These are phyloP conservation scores for Letharia columbiana DNA, from an alignment of 495 filamentous ascomycete genomes.

Conservation along the genomic window DNA sequence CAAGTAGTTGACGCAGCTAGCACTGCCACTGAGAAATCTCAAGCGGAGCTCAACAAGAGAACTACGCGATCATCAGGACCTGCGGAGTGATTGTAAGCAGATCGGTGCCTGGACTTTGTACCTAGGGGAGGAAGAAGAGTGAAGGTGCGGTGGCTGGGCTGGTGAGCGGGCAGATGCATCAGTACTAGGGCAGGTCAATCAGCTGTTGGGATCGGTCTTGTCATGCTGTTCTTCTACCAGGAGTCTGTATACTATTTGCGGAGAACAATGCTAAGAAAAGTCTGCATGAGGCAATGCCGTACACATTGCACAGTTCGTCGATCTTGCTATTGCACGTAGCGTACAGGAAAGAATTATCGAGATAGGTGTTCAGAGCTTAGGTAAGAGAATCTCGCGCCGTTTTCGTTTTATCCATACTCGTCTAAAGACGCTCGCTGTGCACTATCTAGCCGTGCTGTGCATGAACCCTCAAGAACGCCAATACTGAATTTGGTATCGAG, in stretches of 20 bases:
- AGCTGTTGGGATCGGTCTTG: background rate
- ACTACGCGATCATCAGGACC: constrained; percentile 49
- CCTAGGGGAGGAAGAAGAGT: background rate
- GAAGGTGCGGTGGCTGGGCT: background rate
- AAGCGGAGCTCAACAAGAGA: constrained; percentile 52
- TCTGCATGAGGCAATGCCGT: background rate
- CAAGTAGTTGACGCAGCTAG: constrained; percentile 65
- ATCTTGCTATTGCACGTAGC: background rate
- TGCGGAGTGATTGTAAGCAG: constrained; percentile 20
- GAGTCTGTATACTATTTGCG: constrained; percentile 1
- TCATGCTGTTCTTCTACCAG: background rate
- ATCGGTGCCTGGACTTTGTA: background rate
- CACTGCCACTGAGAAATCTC: constrained; percentile 45
- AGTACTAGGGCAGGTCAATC: background rate
- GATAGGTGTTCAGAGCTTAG: background rate
- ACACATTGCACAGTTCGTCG: background rate
- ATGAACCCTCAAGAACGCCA: constrained; percentile 6
- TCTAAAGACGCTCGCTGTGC: background rate
- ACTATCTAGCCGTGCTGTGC: background rate
- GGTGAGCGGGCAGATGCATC: background rate
- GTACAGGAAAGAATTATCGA: background rate
- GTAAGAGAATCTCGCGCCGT: background rate
- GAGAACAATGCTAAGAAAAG: background rate
- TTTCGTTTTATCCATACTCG: constrained; percentile 4
- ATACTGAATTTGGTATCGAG: constrained; percentile 13